These are phyloP conservation scores for Porphyrellus cyaneotinctus DNA, from an alignment of 768 basidiomycete species.

Conservation along the genomic window DNA sequence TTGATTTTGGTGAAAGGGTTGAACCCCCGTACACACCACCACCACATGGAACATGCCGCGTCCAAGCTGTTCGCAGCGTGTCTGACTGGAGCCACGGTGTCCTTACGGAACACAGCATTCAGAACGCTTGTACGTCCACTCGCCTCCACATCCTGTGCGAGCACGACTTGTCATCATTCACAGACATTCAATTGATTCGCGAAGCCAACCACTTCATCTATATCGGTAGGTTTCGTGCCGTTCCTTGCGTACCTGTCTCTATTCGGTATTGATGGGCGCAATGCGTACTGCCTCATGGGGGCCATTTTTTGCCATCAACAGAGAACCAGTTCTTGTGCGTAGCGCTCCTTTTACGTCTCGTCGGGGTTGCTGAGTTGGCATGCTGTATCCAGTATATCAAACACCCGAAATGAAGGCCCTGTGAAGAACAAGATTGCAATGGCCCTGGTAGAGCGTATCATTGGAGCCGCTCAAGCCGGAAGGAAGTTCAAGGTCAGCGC, in stretches of 20 bases:
- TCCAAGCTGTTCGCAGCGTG: conserved; percentile 83
- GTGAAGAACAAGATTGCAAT: conserved; percentile 81
- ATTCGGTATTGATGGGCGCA: conserved; percentile 9
- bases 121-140: conserved; percentile 75
- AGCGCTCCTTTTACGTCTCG: not conserved
- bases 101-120: conserved; percentile 85
- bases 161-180: not conserved
- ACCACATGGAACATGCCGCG: conserved; percentile 53
- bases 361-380: conserved; percentile 3
- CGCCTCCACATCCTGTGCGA: conserved; percentile 1
- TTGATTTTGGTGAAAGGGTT: conserved; percentile 38
- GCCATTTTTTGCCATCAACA: conserved; percentile 11
- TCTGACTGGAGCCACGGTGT: conserved; percentile 95
- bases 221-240: conserved; percentile 63
- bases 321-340: conserved; percentile 89
- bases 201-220: conserved; percentile 89
- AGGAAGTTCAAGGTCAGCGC: conserved; percentile 68
- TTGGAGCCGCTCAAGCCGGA: conserved; percentile 68
- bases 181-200: conserved; percentile 74
- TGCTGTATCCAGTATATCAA: conserved; percentile 59
- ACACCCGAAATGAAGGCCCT: conserved; percentile 55
- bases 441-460: conserved; percentile 79
- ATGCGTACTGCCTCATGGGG: conserved; percentile 12
- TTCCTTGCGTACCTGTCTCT: not conserved
- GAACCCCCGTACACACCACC: conserved; percentile 38